Evolutionary conservation across 2,329 filamentous ascomycete species (phyloP).

Genomic region (Sphaerostilbella broomeana): DNA sequence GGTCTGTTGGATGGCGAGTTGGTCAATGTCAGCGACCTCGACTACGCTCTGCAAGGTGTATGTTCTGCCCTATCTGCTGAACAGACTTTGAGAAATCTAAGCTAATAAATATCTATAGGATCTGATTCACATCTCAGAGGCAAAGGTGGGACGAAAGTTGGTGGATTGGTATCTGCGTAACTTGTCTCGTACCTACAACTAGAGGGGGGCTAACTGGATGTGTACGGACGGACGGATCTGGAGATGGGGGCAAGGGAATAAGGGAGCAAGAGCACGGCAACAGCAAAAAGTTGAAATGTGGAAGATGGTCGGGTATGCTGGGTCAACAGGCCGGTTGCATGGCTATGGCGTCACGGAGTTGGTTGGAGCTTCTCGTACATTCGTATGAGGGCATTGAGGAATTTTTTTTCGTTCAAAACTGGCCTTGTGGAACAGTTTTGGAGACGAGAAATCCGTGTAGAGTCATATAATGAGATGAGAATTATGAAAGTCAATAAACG

Average conservation of each 20-base stretch:
- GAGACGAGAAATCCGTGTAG: constrained; percentile 10
- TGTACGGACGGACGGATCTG: constrained; percentile 19
- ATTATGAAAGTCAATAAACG: too few species aligned
- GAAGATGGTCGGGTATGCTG: constrained; percentile 24
- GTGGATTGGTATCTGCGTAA: constrained; percentile 99
- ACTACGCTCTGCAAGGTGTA: constrained; percentile 93
- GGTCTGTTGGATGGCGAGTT: constrained; percentile 86
- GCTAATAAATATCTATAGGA: constrained; percentile 50
- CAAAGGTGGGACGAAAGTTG: constrained; percentile 93
- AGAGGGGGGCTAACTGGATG: too few species aligned
- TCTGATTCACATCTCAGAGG: constrained; percentile 96
- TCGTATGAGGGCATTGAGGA: constrained; percentile 12
- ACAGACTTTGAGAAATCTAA: constrained; percentile 19
- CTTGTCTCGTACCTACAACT: constrained; percentile 84
- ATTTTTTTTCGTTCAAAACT: constrained; percentile 2
- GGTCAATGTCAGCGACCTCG: constrained; percentile 88
- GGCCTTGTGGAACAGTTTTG: constrained; percentile 9
- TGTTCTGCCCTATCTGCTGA: constrained; percentile 32
- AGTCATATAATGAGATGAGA: constrained; percentile 10
- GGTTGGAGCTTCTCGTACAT: constrained; percentile 19
- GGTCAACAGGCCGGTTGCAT: constrained; percentile 30
- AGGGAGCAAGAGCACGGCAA: constrained; percentile 5
- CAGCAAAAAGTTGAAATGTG: constrained; percentile 16
- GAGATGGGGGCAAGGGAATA: constrained; percentile 7
- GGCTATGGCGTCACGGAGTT: constrained; percentile 38